phyloP scores from a whole-genome alignment of 2,329 filamentous ascomycete genomes.

The Fusarium veterinarium region DNA sequence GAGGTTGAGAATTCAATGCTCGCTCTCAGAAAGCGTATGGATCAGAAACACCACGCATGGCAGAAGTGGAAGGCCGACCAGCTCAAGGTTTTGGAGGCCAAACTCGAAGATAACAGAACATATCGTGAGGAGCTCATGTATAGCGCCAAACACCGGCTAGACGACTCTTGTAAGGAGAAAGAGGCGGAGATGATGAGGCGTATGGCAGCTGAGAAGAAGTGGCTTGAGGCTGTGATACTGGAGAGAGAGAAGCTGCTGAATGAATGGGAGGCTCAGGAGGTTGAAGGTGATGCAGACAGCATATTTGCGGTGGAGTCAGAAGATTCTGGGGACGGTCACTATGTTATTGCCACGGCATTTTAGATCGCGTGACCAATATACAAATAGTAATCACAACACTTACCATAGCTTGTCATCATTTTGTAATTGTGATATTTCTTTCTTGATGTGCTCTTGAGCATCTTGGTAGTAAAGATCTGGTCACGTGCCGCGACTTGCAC shows the following conservation, averaged over 20 bases:
- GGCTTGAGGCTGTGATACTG: slow-evolving; percentile 58
- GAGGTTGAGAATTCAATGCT: slow-evolving; percentile 50
- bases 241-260: slow-evolving; percentile 58
- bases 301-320: slow-evolving; percentile 44
- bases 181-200: slow-evolving; percentile 49
- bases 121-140: slow-evolving; percentile 58
- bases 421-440: not conserved
- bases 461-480: not conserved
- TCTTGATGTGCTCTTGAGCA: not conserved
- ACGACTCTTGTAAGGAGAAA: slow-evolving; percentile 45
- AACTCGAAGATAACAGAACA: slow-evolving; percentile 53
- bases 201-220: slow-evolving; percentile 58
- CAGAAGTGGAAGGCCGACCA: slow-evolving; percentile 55
- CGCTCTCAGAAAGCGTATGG: slow-evolving; percentile 54
- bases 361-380: not conserved
- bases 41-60: slow-evolving; percentile 55
- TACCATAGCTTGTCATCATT: not conserved
- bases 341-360: not conserved
- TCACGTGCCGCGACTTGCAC: slow-evolving; percentile 33
- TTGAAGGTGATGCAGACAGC: slow-evolving; percentile 54
- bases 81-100: slow-evolving; percentile 50
- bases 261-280: slow-evolving; percentile 56
- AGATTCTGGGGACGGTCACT: slow-evolving; percentile 12
- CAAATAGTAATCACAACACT: not conserved
- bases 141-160: slow-evolving; percentile 49